Conservation (phyloP, 1,139 yeast genomes). For the Yamadazyma songkhlaensis region DNA sequence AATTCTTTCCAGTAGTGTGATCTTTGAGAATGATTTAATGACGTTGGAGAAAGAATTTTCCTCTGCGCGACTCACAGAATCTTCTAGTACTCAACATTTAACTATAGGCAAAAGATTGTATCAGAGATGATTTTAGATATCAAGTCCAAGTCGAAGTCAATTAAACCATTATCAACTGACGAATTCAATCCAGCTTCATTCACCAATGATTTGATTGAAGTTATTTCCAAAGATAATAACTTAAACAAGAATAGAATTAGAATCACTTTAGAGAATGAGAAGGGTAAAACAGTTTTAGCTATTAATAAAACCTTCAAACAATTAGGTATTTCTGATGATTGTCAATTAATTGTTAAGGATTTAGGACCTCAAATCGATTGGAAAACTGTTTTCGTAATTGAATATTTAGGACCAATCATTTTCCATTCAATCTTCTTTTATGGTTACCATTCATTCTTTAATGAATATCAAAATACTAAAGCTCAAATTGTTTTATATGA, state of each 20-base stretch:
- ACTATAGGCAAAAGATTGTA: too few species aligned
- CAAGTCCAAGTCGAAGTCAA: constrained; percentile 48
- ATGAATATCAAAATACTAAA: constrained; percentile 8
- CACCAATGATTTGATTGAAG: constrained; percentile 30
- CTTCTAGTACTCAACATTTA: too few species aligned
- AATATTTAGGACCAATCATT: constrained; percentile 84
- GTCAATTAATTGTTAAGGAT: constrained; percentile 58
- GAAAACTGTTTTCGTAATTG: constrained; percentile 83
- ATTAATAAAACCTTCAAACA: constrained; percentile 27
- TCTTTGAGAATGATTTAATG: too few species aligned
- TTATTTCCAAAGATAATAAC: constrained; percentile 44
- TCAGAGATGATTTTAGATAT: constrained; percentile 6
- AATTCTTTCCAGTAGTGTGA: too few species aligned
- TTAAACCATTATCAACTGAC: constrained; percentile 39
- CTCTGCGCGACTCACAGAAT: too few species aligned
- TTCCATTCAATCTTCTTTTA: constrained; percentile 71
- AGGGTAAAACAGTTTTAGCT: constrained; percentile 34
- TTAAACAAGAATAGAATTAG: constrained; percentile 27
- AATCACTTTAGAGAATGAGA: constrained; percentile 30
- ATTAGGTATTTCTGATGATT: constrained; percentile 27
- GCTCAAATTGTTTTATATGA: constrained; percentile 15
- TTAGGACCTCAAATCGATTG: constrained; percentile 92
- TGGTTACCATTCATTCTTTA: constrained; percentile 21
- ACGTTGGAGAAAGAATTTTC: too few species aligned
- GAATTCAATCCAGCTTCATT: constrained; percentile 29